These are phyloP conservation scores for Mycena pura DNA, from an alignment of 768 basidiomycete genomes.

Conservation along the genomic window DNA sequence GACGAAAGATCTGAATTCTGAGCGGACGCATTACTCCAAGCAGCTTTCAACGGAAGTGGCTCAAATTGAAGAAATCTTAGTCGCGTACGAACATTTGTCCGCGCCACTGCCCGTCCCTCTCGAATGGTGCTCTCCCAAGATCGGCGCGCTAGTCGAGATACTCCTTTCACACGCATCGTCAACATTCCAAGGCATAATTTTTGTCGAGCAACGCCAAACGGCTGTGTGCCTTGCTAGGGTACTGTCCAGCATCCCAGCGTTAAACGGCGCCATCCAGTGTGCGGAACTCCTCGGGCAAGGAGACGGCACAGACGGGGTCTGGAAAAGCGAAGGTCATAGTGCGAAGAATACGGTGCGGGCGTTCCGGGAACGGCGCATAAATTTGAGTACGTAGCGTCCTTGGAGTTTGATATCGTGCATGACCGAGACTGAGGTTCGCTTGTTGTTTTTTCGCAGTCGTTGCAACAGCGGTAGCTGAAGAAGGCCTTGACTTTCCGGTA, in stretches of 20 bases:
- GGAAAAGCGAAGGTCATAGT: conserved; percentile 44
- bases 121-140: conserved; percentile 79
- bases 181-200: conserved; percentile 82
- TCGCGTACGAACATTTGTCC: conserved; percentile 49
- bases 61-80: conserved; percentile 45
- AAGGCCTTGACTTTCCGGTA: conserved; percentile 90
- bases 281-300: conserved; percentile 79
- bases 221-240: conserved; percentile 73
- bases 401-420: background rate
- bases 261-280: conserved; percentile 63
- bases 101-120: conserved; percentile 50
- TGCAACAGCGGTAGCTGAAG: conserved; percentile 89
- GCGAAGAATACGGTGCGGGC: conserved; percentile 66
- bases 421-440: background rate
- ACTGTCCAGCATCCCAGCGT: conserved; percentile 63
- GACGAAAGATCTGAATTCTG: too few species aligned
- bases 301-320: conserved; percentile 47
- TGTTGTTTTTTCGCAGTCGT: conserved; percentile 64
- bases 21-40: conserved; percentile 4
- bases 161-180: conserved; percentile 60
- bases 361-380: conserved; percentile 71
- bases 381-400: conserved; percentile 60
- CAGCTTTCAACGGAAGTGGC: conserved; percentile 45
- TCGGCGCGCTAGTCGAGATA: conserved; percentile 65
- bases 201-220: conserved; percentile 85